Conservation (phyloP, 805 yeast genomes). For the Ogataea polymorpha region DNA sequence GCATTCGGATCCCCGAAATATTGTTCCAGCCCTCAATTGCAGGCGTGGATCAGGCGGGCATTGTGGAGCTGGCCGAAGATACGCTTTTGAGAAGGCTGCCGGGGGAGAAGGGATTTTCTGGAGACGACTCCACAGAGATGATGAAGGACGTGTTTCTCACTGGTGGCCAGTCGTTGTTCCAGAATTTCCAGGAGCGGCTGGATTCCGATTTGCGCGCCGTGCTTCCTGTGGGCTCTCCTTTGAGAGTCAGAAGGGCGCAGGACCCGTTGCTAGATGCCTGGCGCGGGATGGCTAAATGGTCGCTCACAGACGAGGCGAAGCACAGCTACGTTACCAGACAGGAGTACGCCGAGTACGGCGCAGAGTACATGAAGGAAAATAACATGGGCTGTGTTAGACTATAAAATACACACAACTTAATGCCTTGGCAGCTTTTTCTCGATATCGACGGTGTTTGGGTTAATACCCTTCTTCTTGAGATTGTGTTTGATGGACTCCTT, state of each 20-base stretch:
- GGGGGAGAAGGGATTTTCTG: slow-evolving; percentile 47
- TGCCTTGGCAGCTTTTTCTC: slow-evolving; percentile 25
- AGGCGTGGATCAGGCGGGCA: slow-evolving; percentile 94
- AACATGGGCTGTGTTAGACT: slow-evolving; percentile 51
- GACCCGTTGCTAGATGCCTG: slow-evolving; percentile 82
- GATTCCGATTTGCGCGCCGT: slow-evolving; percentile 62
- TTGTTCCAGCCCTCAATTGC: slow-evolving; percentile 90
- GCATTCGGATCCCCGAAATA: slow-evolving; percentile 90
- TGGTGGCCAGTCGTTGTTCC: slow-evolving; percentile 76
- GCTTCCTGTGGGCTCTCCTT: slow-evolving; percentile 63
- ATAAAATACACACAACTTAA: slow-evolving; percentile 5
- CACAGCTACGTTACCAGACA: slow-evolving; percentile 54
- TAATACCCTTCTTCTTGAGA: slow-evolving; percentile 68
- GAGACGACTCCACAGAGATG: slow-evolving; percentile 46
- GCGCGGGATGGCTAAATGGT: slow-evolving; percentile 90
- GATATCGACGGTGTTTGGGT: slow-evolving; percentile 47
- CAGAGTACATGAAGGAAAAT: slow-evolving; percentile 86
- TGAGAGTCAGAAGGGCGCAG: slow-evolving; percentile 58
- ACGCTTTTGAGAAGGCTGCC: slow-evolving; percentile 59
- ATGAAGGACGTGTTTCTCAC: slow-evolving; percentile 72
- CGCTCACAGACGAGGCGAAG: slow-evolving; percentile 42
- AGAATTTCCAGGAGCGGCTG: slow-evolving; percentile 67
- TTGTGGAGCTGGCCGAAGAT: slow-evolving; percentile 72
- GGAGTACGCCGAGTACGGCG: slow-evolving; percentile 86
- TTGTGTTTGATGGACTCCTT: slow-evolving; percentile 63